These are phyloP conservation scores for Arthrocladium fulminans DNA, from an alignment of 2,329 filamentous ascomycete genomes.

Conservation along the genomic window DNA sequence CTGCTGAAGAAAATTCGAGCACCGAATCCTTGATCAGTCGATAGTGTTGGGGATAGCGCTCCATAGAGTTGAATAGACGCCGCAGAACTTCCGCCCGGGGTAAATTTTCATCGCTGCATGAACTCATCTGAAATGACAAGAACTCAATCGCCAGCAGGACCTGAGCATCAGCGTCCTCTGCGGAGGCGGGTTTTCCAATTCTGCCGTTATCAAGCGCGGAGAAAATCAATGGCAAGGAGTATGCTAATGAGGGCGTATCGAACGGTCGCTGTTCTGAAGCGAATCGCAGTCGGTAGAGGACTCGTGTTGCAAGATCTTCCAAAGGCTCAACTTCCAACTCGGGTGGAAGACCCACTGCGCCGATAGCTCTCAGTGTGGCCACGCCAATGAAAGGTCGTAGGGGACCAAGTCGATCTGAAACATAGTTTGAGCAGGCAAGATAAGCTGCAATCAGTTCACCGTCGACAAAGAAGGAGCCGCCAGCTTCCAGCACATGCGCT, in stretches of 20 bases:
- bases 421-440: constrained; percentile 66
- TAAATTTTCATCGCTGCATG: constrained; percentile 64
- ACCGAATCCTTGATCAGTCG: constrained; percentile 91
- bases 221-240: constrained; percentile 74
- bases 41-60: constrained; percentile 84
- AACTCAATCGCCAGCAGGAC: constrained; percentile 82
- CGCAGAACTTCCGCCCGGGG: constrained; percentile 67
- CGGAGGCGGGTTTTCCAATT: constrained; percentile 52
- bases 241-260: constrained; percentile 77
- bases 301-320: constrained; percentile 71
- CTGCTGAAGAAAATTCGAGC: constrained; percentile 71
- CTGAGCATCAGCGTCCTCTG: constrained; percentile 80
- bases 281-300: constrained; percentile 84
- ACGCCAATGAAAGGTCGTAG: constrained; percentile 77
- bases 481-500: constrained; percentile 65
- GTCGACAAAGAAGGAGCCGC: constrained; percentile 72
- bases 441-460: constrained; percentile 70
- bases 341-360: constrained; percentile 61
- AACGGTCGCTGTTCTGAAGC: constrained; percentile 89
- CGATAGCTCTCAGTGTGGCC: constrained; percentile 72
- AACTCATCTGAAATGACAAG: constrained; percentile 75
- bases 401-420: constrained; percentile 63
- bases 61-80: constrained; percentile 71
- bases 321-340: constrained; percentile 71
- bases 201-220: constrained; percentile 71